Evolutionary conservation across 495 filamentous ascomycete species (phyloP), one percentile per base, ranked within the genome.

Genomic region (Cudoniella acicularis): DNA sequence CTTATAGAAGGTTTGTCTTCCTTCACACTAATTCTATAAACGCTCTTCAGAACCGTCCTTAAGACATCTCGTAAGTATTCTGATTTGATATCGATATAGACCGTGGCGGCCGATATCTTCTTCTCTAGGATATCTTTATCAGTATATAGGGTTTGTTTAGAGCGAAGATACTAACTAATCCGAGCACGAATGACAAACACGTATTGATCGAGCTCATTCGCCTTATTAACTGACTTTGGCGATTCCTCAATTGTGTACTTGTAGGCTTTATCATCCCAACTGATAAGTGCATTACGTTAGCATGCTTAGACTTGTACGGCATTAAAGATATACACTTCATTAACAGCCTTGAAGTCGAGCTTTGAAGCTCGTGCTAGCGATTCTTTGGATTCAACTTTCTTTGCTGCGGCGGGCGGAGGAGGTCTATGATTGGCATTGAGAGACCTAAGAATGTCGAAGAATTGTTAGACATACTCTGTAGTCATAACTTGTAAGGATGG

Each of bases 201-300:
- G 67, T 87, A 92, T 57, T 90, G 81, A 61, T 91, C 85, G 67
- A 88, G 93, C 61, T 92, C 85, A 45, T 48, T 48, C n/a, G 9
- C n/a, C 88, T 80, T 20, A 83, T 83, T 49, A 79, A 79, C 0
- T 76, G 72, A 52, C 87, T 81, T 54, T 90, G 83, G n/a, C 10
- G 86, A 91, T 64, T 92, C 88, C 46, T 83, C 87, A 30, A 90
- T 79, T 68, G 88, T 89, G 72, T 86, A 93, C 62, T 89, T 86
- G 68, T 91, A 86, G 56, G 88, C 87, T 11, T 81, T 81, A 4
- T 46, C 43, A 17, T 46, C 43, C 43, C 43, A 46, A 61, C 89
- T 86, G 83, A 83, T 89, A 10, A 11, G 50, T 4, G 22, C 49
- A 22, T 11, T 23, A 9, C 22, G 40, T 45, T 56, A 56, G 22